phyloP scores from a whole-genome alignment of 2,329 filamentous ascomycete genomes.

The Aspergillus aculeatinus region DNA sequence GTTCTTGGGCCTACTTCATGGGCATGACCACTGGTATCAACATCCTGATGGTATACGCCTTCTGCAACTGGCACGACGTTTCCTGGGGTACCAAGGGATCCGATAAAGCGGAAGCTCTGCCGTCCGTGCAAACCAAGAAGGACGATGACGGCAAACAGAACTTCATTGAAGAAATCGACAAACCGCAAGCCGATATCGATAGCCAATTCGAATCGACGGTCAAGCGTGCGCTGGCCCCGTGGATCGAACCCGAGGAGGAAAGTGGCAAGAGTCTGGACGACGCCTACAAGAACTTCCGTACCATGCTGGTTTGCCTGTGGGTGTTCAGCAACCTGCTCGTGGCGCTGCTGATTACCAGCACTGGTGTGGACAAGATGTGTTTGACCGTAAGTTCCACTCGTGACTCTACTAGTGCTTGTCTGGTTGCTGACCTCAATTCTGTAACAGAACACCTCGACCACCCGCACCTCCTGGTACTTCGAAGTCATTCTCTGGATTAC shows the following conservation, averaged over 20 bases:
- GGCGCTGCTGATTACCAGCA: slow-evolving; percentile 83
- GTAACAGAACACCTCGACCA: slow-evolving; percentile 63
- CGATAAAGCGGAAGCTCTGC: slow-evolving; percentile 89
- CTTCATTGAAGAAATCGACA: slow-evolving; percentile 92
- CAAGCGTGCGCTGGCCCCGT: slow-evolving; percentile 85
- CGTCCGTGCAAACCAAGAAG: slow-evolving; percentile 84
- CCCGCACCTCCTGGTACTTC: slow-evolving; percentile 88
- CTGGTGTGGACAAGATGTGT: slow-evolving; percentile 78
- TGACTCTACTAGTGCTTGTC: slow-evolving; percentile 1
- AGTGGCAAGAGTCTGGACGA: slow-evolving; percentile 93
- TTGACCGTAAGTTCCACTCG: slow-evolving; percentile 68
- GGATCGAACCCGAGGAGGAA: slow-evolving; percentile 70
- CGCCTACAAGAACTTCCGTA: slow-evolving; percentile 99
- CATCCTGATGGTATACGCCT: slow-evolving; percentile 98
- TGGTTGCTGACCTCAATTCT: not conserved
- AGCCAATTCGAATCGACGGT: slow-evolving; percentile 95
- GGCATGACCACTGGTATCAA: slow-evolving; percentile 98
- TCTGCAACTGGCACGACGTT: slow-evolving; percentile 99
- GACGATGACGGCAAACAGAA: slow-evolving; percentile 75
- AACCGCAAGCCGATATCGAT: slow-evolving; percentile 97
- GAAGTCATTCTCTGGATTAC: slow-evolving; percentile 86
- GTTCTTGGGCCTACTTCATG: slow-evolving; percentile 81
- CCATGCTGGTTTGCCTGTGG: slow-evolving; percentile 87
- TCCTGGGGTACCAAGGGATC: slow-evolving; percentile 99
- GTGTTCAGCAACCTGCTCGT: slow-evolving; percentile 90